Evolutionary conservation across 192 early-diverging fungal species (phyloP).

Genomic region (Pilaira anomala): DNA sequence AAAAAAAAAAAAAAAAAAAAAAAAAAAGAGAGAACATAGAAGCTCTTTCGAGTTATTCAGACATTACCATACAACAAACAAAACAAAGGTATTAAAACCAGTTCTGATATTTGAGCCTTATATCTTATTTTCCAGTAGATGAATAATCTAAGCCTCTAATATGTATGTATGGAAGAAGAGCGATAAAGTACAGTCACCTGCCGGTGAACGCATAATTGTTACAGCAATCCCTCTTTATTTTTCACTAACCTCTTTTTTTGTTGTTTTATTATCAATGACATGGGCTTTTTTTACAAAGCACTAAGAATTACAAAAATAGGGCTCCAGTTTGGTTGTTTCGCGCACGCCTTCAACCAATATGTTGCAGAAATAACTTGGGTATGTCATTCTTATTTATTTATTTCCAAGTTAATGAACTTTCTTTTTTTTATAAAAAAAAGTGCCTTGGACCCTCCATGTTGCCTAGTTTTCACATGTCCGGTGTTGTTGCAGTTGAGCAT

Average conservation of each 20-base stretch:
- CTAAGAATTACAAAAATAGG: slow-evolving; percentile 25
- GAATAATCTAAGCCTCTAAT: too few relatives aligned
- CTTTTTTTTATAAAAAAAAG: slow-evolving; percentile 33
- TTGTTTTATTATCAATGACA: background rate
- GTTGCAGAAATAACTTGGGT: slow-evolving; percentile 76
- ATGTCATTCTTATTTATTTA: slow-evolving; percentile 13
- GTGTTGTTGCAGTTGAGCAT: slow-evolving; percentile 71
- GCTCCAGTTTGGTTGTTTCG: slow-evolving; percentile 63
- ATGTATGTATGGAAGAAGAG: too few relatives aligned
- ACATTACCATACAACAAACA: too few relatives aligned
- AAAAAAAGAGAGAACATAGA: too few relatives aligned
- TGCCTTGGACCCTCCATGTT: slow-evolving; percentile 89
- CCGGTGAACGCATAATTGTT: background rate
- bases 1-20: too few relatives aligned
- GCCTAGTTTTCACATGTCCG: slow-evolving; percentile 81
- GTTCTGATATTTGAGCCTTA: too few relatives aligned
- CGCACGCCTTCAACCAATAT: slow-evolving; percentile 70
- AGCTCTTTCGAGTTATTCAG: too few relatives aligned
- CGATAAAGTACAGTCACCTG: slow-evolving; percentile 1
- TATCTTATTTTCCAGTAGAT: too few relatives aligned
- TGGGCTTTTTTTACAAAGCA: background rate
- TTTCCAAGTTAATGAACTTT: background rate
- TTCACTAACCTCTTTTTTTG: too few relatives aligned
- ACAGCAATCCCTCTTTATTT: too few relatives aligned
- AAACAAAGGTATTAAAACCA: too few relatives aligned